phyloP scores from a whole-genome alignment of 257 asterid genomes.

The Nicotiana tomentosiformis region DNA sequence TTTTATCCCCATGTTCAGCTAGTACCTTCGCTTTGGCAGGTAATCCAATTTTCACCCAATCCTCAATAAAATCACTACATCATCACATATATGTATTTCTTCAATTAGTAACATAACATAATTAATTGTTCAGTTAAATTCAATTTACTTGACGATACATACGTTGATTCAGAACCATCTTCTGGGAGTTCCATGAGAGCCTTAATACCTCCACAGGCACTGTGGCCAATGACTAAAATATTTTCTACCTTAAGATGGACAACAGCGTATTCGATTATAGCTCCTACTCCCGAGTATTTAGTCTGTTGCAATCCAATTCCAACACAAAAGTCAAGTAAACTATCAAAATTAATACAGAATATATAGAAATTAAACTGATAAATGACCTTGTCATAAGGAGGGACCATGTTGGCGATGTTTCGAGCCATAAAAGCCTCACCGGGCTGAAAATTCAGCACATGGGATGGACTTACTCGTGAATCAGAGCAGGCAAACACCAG shows the following conservation, averaged over 20 bases:
- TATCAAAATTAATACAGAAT: neutral
- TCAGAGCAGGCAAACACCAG: no score
- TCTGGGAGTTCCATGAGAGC: constrained; percentile 75
- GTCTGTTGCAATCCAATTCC: constrained; percentile 31
- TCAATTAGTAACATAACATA: neutral
- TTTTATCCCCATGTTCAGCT: constrained; percentile 19
- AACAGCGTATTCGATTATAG: constrained; percentile 79
- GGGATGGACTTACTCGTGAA: constrained; percentile 25
- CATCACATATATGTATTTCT: neutral
- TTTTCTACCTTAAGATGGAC: constrained; percentile 68
- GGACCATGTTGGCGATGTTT: constrained; percentile 62
- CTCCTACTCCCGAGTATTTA: constrained; percentile 64
- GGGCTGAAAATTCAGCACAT: constrained; percentile 44
- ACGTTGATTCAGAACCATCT: constrained; percentile 69
- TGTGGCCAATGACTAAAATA: constrained; percentile 88
- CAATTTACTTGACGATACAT: neutral
- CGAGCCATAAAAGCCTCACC: constrained; percentile 62
- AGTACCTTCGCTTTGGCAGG: constrained; percentile 75
- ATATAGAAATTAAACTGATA: neutral
- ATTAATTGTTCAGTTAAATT: neutral
- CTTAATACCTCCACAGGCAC: constrained; percentile 87
- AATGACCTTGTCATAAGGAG: constrained; percentile 58
- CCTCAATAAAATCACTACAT: constrained; percentile 75
- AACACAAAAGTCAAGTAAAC: neutral
- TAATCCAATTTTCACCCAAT: constrained; percentile 74